Base-by-base conservation (phyloP, 1,139 yeast genomes). In the Taphrina flavorubra region DNA sequence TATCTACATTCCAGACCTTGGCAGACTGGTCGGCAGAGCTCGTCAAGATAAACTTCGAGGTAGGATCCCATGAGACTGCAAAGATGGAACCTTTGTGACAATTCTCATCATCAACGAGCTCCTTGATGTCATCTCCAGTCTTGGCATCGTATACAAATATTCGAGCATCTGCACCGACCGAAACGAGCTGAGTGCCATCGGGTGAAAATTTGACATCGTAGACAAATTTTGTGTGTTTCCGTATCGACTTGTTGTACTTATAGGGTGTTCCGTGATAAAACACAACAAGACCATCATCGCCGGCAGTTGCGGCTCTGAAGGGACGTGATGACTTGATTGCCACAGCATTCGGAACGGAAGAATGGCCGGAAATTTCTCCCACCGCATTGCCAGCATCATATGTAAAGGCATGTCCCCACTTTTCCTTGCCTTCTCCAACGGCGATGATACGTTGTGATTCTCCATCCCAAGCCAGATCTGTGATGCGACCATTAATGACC, bases 381-480 rank as follows among this genome's bases (percentile, higher is more conserved):
- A 94, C 87, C 11, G 97, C 86, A 78, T 94, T 94, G 69, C 99
- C 99, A 0, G 96, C 84, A 77, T 94, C 99, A 84, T 90, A 89
- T 6, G 97, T 86, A 76, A 94, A 91, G 72, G 96, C 92, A 74
- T 90, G 97, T 2, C 98, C 99, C 76, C 86, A 92, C 58, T 89
- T 84, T 75, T 92, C 97, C 75, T 89, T 88, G 62, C 99, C 98
- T 74, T 90, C 89, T 67, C 99, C 99, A 11, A 92, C 98, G 0
- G 97, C 97, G 76, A 95, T 90, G 68, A 95, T 80, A 72, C 99
- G 83, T 70, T 87, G 81, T 64, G 87, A 86, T 75, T 95, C 99
- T 25, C 89, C 88, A 77, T 95, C 99, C 99, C 98, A 95, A 0
- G 92, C 87, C 72, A 94, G 81, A 71, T 91, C 91, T 73, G 85